These are phyloP conservation scores for Fusarium acutatum DNA, from an alignment of 2,329 filamentous ascomycete genomes.

Conservation along the genomic window DNA sequence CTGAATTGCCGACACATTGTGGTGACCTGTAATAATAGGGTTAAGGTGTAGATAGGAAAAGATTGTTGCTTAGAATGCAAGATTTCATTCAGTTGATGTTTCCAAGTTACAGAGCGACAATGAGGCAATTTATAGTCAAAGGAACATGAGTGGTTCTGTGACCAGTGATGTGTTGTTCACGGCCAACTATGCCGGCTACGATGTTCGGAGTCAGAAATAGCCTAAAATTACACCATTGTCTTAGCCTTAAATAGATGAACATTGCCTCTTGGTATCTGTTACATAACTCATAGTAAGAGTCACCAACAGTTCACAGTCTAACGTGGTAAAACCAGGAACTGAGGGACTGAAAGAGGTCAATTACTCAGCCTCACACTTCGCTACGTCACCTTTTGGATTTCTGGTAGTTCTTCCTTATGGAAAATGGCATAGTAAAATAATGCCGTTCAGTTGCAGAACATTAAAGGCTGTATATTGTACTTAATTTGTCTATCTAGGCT, in stretches of 20 bases:
- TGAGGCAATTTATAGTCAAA: neutral
- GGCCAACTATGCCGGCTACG: neutral
- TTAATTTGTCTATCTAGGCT: rapidly evolving
- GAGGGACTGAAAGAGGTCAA: neutral
- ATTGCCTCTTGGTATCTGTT: neutral
- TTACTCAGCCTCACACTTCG: neutral
- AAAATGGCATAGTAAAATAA: rapidly evolving
- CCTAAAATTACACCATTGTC: rapidly evolving
- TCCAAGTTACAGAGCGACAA: rapidly evolving
- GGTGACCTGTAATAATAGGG: rapidly evolving
- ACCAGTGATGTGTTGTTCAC: neutral
- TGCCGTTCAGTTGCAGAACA: rapidly evolving
- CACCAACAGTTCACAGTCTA: rapidly evolving
- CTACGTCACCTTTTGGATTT: rapidly evolving
- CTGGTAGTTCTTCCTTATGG: rapidly evolving
- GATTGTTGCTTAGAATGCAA: too few relatives aligned
- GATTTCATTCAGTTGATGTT: neutral
- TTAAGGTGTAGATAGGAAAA: too few relatives aligned
- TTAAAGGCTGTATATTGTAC: rapidly evolving
- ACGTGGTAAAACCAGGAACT: neutral
- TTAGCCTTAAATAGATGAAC: rapidly evolving
- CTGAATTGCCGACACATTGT: neutral
- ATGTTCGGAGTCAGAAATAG: neutral
- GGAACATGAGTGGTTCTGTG: rapidly evolving
- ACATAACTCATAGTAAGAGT: neutral